Evolutionary conservation across 208 protist species (phyloP).

Genomic region (Plasmodiophora brassicae): DNA sequence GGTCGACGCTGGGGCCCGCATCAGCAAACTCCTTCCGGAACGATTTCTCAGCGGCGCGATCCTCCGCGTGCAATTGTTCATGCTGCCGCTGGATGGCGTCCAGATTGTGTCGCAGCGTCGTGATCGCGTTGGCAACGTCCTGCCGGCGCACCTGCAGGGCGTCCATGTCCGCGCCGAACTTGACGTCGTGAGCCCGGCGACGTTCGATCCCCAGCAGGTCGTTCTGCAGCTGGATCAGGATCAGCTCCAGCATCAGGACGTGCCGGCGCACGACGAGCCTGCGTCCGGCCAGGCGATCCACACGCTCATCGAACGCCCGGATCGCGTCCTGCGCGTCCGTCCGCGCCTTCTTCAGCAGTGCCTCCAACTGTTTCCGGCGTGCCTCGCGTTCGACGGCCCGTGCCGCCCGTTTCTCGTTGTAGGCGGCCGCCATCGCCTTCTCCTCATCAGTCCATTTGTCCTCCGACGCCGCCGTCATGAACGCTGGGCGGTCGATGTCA

Average conservation of each 20-base stretch:
- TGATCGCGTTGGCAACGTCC: neutral
- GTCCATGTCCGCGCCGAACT: neutral
- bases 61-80: neutral
- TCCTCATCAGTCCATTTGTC: neutral
- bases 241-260: neutral
- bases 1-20: neutral
- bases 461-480: neutral
- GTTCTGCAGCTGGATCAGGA: neutral
- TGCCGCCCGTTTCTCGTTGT: neutral
- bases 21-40: constrained; percentile 12
- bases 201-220: neutral
- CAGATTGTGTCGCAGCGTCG: neutral
- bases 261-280: neutral
- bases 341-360: neutral
- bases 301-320: neutral
- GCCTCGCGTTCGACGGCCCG: neutral
- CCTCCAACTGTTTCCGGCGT: neutral
- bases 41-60: neutral
- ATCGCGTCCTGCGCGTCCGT: neutral
- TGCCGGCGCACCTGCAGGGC: neutral
- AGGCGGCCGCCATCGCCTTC: neutral
- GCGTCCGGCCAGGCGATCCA: neutral
- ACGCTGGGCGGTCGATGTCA: neutral
- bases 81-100: neutral
- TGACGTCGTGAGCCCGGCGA: neutral